Base-by-base conservation (phyloP, 2,329 filamentous ascomycete species). In the Colletotrichum gigasporum region DNA sequence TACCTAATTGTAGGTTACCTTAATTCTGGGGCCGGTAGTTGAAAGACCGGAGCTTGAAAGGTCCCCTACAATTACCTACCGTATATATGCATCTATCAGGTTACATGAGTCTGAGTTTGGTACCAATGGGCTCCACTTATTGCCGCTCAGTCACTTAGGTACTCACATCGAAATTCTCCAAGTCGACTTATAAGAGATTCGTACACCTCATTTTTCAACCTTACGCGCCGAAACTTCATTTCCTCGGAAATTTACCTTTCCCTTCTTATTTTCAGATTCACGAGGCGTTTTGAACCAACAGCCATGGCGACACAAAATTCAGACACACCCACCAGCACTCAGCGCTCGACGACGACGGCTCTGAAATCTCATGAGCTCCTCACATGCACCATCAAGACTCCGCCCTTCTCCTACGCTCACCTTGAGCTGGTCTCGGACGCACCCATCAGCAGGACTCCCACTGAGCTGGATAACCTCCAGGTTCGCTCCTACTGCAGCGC, bases 401-500 rank as follows among this genome's bases (percentile, higher is more conserved):
- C 87, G 2, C 77, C 80, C 4, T 87, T 83, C 73, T 82, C 87
- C 45, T 90, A 90, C 73, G 82, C 79, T 28, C 85, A 87, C 63
- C 78, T 90, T 0, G 76, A 85, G 67, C 77, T 87, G 24, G 71
- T 80, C 63, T 78, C 73, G 44, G 70, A 74, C 28, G 62, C 68
- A 12, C 67, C 71, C 16, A n/a, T n/a, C n/a, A n/a, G n/a, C n/a
- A 48, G 16, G 8, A 10, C 20, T 39, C 48, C 42, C 9, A 35
- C 30, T 12, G 8, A 16, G 4, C 24, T 92, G 5, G 91, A 94
- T 75, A 79, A 82, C 3, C 78, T 93, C 3, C 89, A 88, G 35
- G 81, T 85, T 16, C 87, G 86, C 32, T 80, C 87, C 0, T 89
- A 91, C 71, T 85, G 91, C 69, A 86, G 85, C 2, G 75, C 84